Base-by-base conservation (phyloP, 495 filamentous ascomycete species). In the Penicillium egyptiacum region DNA sequence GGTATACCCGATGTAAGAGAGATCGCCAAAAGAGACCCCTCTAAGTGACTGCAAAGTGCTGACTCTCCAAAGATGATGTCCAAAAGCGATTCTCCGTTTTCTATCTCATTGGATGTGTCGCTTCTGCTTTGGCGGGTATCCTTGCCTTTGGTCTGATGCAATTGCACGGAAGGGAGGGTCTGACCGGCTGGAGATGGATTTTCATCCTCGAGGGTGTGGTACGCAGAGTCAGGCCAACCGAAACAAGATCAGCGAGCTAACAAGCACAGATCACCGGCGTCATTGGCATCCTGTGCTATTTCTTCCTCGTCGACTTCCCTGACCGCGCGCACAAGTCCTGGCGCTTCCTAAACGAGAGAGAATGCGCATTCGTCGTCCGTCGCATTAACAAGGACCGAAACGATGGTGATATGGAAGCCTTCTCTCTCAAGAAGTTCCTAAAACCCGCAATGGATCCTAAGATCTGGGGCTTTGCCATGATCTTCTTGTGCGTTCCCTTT, bases 81-180 rank as follows among this genome's bases (percentile, higher is more conserved):
- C 82, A 83, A 26, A 86, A 85, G 64, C 79, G 86, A 5, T 85
- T 85, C 65, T 80, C 83, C 1, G 56, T 80, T 43, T 89, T 88
- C 66, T 88, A 87, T 62, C 72, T 88, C 25, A 77, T 87, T 49
- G 84, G 85, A 43, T 83, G 77, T 43, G 72, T 86, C 2, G 85
- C 86, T 10, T 80, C 81, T 17, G 86, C 81, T 0, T 79, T 85
- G 62, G 70, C 78, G 0, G 85, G 86, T 60, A 86, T 89, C 49
- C 65, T 89, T 10, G 84, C 86, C 12, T 88, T 80, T 49, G 86
- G 85, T 7, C 64, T 88, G 56, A 84, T 84, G 79, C 81, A 85
- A 56, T 71, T 85, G 72, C 62, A 73, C 14, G 81, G 81, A 5
- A 61, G 70, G 0, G 67, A 71, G 16, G 77, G 75, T 0, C 61